Base-by-base conservation (phyloP, 2,329 filamentous ascomycete genomes). In the Colletotrichum gloeosporioides region DNA sequence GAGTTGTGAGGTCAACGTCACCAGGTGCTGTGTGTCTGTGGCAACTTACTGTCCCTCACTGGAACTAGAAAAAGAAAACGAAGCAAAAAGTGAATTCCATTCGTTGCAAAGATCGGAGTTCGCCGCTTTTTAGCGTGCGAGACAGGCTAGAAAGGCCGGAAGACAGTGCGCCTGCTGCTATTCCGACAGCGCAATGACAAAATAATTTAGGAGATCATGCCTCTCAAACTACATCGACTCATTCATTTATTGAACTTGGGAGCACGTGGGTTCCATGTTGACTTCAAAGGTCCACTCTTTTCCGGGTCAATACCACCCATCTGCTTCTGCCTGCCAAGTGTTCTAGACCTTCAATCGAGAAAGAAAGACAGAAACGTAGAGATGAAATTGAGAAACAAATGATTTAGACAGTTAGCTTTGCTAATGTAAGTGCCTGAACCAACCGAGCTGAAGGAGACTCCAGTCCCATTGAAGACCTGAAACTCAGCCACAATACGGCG, bases 401-500 rank as follows among this genome's bases (percentile, higher is more conserved):
- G 39, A n/a, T 7, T 22, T 0, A 18, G 8, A 18, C 1, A 18
- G 36, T 8, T 3, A 22, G 44, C n/a, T 13, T 13, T 0, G 44
- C 44, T n/a, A 8, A 13, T 22, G n/a, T 6, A 13, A 6, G 2
- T 22, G n/a, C 6, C n/a, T 53, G 10, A 22, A 22, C 10, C 10
- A 4, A 49, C 0, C n/a, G 0, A 22, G n/a, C n/a, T 13, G n/a
- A 3, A 22, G 10, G n/a, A 4, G 3, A 49, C 3, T 49, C 1
- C 4, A 18, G 36, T 5, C 8, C 0, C 1, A 8, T 8, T 12
- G 3, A 13, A 13, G n/a, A 13, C 6, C 3, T 53, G 6, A 4
- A 22, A 2, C 4, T 22, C 10, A 2, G 3, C 10, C 9, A 53
- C 10, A 53, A 4, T 1, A 0, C 6, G 0, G n/a, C 12, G n/a